Conservation (phyloP, 1,284 basidiomycete genomes). For the Ustilago curta region DNA sequence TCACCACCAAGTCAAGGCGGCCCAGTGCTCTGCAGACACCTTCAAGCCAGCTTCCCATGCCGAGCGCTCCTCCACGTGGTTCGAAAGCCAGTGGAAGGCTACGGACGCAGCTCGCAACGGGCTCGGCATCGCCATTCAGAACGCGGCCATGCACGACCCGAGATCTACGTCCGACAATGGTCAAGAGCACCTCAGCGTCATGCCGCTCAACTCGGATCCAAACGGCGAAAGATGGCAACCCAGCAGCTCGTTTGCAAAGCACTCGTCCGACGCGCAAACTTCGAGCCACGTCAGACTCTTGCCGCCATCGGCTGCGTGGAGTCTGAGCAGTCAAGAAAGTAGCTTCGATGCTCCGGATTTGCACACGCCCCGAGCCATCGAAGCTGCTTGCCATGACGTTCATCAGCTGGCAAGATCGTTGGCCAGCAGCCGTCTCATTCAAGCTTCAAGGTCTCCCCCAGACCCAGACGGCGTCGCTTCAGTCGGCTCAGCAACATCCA, state of each 20-base stretch:
- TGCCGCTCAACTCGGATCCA: slow-evolving; percentile 55
- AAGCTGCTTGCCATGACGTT: neutral
- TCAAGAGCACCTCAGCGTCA: neutral
- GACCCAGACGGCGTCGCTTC: neutral
- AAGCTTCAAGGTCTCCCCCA: slow-evolving; percentile 2
- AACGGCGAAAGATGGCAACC: slow-evolving; percentile 56
- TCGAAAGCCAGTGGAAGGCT: neutral
- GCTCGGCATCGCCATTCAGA: slow-evolving; percentile 35
- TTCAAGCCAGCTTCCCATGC: neutral
- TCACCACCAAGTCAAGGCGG: slow-evolving; percentile 18
- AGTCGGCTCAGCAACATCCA: neutral
- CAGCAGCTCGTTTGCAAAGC: slow-evolving; percentile 5
- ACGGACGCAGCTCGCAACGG: neutral
- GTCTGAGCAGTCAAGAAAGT: slow-evolving; percentile 27
- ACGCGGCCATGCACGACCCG: neutral
- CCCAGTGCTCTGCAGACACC: slow-evolving; percentile 2
- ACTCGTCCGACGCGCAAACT: neutral
- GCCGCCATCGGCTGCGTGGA: slow-evolving; percentile 16
- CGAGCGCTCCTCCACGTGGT: neutral
- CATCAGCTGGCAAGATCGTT: slow-evolving; percentile 11
- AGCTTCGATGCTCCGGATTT: neutral
- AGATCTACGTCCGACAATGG: neutral
- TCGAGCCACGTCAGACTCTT: too few species aligned
- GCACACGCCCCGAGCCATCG: neutral
- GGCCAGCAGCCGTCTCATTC: slow-evolving; percentile 5